phyloP scores from a whole-genome alignment of 2,329 filamentous ascomycete genomes.

The Nannizzia gypsea region DNA sequence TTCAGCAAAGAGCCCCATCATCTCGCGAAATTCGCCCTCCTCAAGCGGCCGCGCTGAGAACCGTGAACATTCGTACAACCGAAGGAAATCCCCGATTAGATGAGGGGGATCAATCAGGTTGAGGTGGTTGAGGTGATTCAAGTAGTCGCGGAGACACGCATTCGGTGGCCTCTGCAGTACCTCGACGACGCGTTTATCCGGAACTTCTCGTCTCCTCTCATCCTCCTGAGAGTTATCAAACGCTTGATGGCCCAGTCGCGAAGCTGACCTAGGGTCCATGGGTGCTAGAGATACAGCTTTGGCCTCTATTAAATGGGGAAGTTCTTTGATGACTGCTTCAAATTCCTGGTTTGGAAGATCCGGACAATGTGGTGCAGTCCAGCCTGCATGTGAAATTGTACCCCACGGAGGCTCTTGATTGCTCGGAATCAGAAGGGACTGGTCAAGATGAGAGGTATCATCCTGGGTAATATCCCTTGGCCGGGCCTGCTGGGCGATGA shows the following conservation, averaged over 20 bases:
- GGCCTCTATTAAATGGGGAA: constrained; percentile 83
- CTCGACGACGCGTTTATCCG: constrained; percentile 57
- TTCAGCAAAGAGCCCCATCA: constrained; percentile 78
- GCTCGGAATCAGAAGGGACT: constrained; percentile 20
- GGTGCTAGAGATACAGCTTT: constrained; percentile 81
- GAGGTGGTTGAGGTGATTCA: constrained; percentile 56
- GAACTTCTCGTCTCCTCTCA: constrained; percentile 15
- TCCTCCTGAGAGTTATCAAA: constrained; percentile 16
- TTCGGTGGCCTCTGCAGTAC: constrained; percentile 57
- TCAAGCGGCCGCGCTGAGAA: constrained; percentile 62
- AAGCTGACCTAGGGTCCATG: constrained; percentile 34
- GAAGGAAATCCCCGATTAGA: constrained; percentile 52
- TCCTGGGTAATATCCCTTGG: constrained; percentile 50
- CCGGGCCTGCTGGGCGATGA: constrained; percentile 65
- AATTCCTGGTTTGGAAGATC: constrained; percentile 78
- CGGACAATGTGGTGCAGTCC: constrained; percentile 65
- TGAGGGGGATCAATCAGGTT: constrained; percentile 47
- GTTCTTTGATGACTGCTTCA: constrained; percentile 63
- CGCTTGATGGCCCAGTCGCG: constrained; percentile 15
- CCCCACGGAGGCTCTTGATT: constrained; percentile 57
- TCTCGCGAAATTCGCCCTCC: constrained; percentile 57
- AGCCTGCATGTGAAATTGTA: constrained; percentile 72
- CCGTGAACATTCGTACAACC: constrained; percentile 69
- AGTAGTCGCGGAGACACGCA: constrained; percentile 69
- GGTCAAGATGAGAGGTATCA: constrained; percentile 14